Conservation (phyloP, 345 rosid genomes). For the Passiflora organensis region DNA sequence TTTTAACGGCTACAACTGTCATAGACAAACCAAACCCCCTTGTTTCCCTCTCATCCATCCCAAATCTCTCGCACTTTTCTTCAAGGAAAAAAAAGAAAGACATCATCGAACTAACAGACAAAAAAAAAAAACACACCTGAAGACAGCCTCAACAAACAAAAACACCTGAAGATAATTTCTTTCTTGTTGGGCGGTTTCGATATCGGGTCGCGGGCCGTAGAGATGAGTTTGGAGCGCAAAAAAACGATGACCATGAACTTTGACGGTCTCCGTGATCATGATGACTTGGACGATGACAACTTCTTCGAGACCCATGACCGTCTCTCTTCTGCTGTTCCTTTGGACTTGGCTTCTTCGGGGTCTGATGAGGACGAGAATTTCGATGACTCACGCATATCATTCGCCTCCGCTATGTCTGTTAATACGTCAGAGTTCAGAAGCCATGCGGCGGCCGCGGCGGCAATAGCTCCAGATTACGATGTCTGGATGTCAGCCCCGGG, state of each 20-base stretch:
- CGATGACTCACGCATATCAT: conserved; percentile 68
- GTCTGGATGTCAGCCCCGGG: conserved; percentile 91
- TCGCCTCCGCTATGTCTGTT: conserved; percentile 42
- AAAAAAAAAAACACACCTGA: no score
- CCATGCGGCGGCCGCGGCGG: conserved; percentile 9
- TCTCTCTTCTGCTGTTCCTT: conserved; percentile 42
- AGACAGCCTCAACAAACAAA: no score
- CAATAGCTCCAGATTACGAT: conserved; percentile 54
- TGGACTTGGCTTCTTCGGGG: conserved; percentile 52
- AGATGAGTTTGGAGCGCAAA: conserved; percentile 39
- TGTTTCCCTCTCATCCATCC: conserved; percentile 41
- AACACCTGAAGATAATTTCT: background rate
- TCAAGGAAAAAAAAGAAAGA: no score
- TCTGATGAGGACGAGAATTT: conserved; percentile 63
- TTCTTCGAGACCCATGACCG: conserved; percentile 64
- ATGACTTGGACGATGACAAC: conserved; percentile 58
- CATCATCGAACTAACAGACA: no score
- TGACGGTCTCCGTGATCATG: conserved; percentile 49
- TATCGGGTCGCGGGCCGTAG: no score
- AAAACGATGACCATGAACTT: conserved; percentile 71
- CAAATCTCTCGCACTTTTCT: background rate
- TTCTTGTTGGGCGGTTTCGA: background rate
- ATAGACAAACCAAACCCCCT: conserved; percentile 17
- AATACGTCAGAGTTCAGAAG: conserved; percentile 21
- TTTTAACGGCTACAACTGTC: background rate